These are phyloP conservation scores for Cordyceps javanica DNA, from an alignment of 2,329 filamentous ascomycete species.

Conservation along the genomic window DNA sequence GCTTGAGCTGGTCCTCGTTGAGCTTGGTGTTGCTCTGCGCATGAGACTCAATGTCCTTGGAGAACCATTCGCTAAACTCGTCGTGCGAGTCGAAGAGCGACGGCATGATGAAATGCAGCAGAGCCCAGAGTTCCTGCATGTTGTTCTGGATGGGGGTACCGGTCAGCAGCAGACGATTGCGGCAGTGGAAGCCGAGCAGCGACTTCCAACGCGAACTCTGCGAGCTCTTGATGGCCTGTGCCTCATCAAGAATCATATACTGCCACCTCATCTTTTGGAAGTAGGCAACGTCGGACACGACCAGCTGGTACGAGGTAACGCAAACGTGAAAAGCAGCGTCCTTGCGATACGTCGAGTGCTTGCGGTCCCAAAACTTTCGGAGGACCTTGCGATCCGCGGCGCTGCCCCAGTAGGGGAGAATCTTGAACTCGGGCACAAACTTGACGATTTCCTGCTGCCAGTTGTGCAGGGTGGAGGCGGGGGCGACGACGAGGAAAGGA, in stretches of 20 bases:
- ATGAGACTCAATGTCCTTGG: constrained; percentile 94
- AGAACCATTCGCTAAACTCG: constrained; percentile 91
- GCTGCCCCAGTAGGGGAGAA: constrained; percentile 94
- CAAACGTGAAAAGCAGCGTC: constrained; percentile 94
- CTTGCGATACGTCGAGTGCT: constrained; percentile 90
- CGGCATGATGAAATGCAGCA: constrained; percentile 99
- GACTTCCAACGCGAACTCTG: constrained; percentile 96
- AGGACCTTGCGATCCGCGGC: constrained; percentile 91
- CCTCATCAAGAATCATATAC: constrained; percentile 99
- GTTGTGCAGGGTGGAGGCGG: constrained; percentile 94
- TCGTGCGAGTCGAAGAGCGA: constrained; percentile 92
- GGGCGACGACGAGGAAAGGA: constrained; percentile 92
- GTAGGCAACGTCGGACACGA: constrained; percentile 92
- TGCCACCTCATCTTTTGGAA: constrained; percentile 99
- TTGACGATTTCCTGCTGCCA: constrained; percentile 98
- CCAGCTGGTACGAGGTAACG: constrained; percentile 93
- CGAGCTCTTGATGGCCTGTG: constrained; percentile 97
- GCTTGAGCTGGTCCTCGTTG: constrained; percentile 94
- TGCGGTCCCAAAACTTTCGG: constrained; percentile 98
- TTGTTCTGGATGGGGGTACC: constrained; percentile 99
- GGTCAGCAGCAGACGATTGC: constrained; percentile 86
- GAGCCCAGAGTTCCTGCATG: constrained; percentile 98
- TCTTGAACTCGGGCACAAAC: constrained; percentile 92
- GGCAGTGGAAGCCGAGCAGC: constrained; percentile 86
- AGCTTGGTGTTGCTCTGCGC: constrained; percentile 99